Percentiles rank a stretch among this genome's conserved stretches.
phyloP scores from a whole-genome alignment of 2,329 filamentous ascomycete species.

The Sclerotinia minor region DNA sequence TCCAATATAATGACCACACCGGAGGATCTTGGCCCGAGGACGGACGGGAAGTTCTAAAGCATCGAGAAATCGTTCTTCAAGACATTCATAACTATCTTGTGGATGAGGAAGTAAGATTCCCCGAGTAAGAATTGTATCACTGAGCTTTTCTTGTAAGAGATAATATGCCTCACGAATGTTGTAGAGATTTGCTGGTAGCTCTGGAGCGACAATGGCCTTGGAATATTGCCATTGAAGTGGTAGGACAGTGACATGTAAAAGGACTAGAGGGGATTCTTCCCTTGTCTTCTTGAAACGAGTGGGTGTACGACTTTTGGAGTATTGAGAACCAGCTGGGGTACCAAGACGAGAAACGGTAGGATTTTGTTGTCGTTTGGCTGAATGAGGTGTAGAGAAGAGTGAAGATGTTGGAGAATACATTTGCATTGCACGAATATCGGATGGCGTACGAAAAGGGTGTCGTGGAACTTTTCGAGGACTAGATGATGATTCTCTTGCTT shows the following conservation, averaged over 20 bases:
- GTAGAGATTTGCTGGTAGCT: constrained; percentile 50
- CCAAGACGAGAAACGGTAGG: constrained; percentile 57
- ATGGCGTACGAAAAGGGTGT: constrained; percentile 67
- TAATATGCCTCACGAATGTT: constrained; percentile 63
- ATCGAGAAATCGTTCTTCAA: constrained; percentile 76
- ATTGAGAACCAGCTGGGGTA: constrained; percentile 49
- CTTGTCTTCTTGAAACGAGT: constrained; percentile 58
- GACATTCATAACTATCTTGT: constrained; percentile 74
- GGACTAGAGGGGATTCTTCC: constrained; percentile 66
- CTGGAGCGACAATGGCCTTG: constrained; percentile 51
- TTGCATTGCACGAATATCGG: constrained; percentile 68
- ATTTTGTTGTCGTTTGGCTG: constrained; percentile 48
- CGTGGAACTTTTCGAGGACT: constrained; percentile 56
- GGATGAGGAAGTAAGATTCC: constrained; percentile 77
- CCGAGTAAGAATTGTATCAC: constrained; percentile 70
- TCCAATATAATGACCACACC: constrained; percentile 74
- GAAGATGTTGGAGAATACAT: constrained; percentile 67
- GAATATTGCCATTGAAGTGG: constrained; percentile 68
- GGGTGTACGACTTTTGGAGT: constrained; percentile 47
- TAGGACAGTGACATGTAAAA: constrained; percentile 75
- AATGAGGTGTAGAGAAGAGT: constrained; percentile 55
- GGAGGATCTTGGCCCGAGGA: constrained; percentile 66
- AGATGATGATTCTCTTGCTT: constrained; percentile 44
- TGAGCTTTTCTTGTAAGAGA: constrained; percentile 67
- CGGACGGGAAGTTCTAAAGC: constrained; percentile 68